Evolutionary conservation across 306 rosid genomes (phyloP).

Genomic region (Fragaria nilgerrensis): DNA sequence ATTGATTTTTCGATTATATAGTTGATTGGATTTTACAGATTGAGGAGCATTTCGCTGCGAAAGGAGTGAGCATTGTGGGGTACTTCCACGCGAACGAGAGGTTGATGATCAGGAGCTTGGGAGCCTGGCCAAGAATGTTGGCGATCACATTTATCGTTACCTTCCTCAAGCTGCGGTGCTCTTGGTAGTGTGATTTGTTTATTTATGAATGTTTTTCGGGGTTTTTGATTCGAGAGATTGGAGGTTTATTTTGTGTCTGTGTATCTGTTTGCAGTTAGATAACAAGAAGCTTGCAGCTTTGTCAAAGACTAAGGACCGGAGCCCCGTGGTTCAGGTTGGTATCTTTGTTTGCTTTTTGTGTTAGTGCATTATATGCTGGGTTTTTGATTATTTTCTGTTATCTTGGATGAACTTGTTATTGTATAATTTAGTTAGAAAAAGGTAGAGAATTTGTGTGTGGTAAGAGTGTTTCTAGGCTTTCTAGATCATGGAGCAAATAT

Average conservation of each 20-base stretch:
- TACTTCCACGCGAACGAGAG: constrained; percentile 97
- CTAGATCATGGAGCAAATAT: too few relatives aligned
- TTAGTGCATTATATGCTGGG: not conserved
- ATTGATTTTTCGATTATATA: not conserved
- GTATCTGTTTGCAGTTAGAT: constrained; percentile 56
- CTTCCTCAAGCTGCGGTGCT: constrained; percentile 86
- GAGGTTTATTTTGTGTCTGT: not conserved
- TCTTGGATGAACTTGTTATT: not conserved
- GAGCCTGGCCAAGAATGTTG: constrained; percentile 75
- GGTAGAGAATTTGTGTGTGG: not conserved
- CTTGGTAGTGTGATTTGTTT: constrained; percentile 48
- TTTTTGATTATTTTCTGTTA: not conserved
- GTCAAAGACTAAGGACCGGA: constrained; percentile 60
- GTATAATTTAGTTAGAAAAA: not conserved
- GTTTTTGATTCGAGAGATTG: not conserved
- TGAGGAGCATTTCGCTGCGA: constrained; percentile 70
- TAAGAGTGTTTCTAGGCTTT: not conserved
- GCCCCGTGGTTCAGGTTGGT: constrained; percentile 78
- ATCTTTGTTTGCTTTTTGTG: not conserved
- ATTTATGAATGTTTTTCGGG: not conserved
- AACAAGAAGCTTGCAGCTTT: constrained; percentile 78
- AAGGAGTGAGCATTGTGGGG: constrained; percentile 77
- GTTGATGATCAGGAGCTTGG: constrained; percentile 75
- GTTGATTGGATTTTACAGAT: constrained; percentile 39
- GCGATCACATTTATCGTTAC: constrained; percentile 81